phyloP scores from a whole-genome alignment of 2,329 filamentous ascomycete species.

The Clarireedia homoeocarpa region DNA sequence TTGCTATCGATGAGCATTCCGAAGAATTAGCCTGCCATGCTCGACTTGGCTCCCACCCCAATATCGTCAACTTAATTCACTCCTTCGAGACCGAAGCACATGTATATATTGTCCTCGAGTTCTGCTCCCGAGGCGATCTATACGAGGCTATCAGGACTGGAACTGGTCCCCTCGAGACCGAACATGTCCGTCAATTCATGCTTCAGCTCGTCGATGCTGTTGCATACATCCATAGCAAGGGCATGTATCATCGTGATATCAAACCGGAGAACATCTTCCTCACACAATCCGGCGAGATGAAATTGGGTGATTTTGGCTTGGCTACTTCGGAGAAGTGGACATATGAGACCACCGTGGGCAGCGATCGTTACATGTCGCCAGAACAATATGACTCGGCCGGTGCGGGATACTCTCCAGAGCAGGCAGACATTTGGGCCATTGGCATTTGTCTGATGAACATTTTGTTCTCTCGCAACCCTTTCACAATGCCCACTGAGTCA shows the following conservation, averaged over 20 bases:
- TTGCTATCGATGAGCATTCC: slow-evolving; percentile 73
- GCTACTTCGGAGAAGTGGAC: slow-evolving; percentile 87
- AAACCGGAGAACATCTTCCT: slow-evolving; percentile 99
- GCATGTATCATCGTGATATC: slow-evolving; percentile 94
- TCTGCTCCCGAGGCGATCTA: slow-evolving; percentile 88
- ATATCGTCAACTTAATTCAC: slow-evolving; percentile 88
- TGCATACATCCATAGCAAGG: slow-evolving; percentile 81
- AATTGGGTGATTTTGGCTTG: slow-evolving; percentile 93
- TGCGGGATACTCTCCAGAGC: slow-evolving; percentile 81
- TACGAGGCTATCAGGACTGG: slow-evolving; percentile 93
- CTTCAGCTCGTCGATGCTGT: slow-evolving; percentile 85
- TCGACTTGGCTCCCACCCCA: slow-evolving; percentile 70
- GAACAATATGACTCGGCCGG: slow-evolving; percentile 91
- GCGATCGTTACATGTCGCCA: slow-evolving; percentile 97
- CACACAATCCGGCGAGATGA: slow-evolving; percentile 77
- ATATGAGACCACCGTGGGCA: slow-evolving; percentile 87
- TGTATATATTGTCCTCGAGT: slow-evolving; percentile 88
- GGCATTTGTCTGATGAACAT: slow-evolving; percentile 96
- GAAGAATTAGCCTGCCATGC: slow-evolving; percentile 76
- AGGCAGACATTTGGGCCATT: slow-evolving; percentile 95
- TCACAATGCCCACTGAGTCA: slow-evolving; percentile 81
- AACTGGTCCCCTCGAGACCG: slow-evolving; percentile 84
- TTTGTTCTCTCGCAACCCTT: slow-evolving; percentile 93
- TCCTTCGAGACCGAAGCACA: slow-evolving; percentile 90
- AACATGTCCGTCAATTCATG: slow-evolving; percentile 97